These are phyloP conservation scores for Melastoma candidum DNA, from an alignment of 441 rosid species.

Conservation along the genomic window DNA sequence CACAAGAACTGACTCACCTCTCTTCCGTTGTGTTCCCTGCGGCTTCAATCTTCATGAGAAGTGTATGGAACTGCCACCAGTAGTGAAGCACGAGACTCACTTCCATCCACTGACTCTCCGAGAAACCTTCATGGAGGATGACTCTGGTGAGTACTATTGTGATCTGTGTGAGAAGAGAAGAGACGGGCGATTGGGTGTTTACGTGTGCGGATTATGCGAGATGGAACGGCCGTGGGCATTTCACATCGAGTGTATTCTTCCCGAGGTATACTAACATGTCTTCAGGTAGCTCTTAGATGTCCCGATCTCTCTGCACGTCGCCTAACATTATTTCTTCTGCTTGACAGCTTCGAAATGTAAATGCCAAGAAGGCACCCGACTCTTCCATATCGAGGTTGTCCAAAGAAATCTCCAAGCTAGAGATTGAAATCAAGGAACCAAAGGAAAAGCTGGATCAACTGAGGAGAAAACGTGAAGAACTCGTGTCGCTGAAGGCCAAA, in stretches of 20 bases:
- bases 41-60: background rate
- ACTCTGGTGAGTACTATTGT: background rate
- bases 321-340: too few species aligned
- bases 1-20: background rate
- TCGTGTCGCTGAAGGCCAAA: too few species aligned
- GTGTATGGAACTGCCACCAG: background rate
- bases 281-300: too few species aligned
- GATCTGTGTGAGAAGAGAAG: conserved; percentile 1
- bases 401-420: too few species aligned
- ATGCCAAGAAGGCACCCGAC: too few species aligned
- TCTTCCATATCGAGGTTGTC: too few species aligned
- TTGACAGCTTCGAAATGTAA: too few species aligned
- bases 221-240: background rate
- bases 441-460: too few species aligned
- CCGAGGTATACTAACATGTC: background rate
- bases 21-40: background rate
- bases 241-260: background rate
- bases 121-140: background rate
- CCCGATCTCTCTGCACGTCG: too few species aligned
- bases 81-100: background rate
- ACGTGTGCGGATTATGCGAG: background rate
- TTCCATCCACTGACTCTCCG: background rate
- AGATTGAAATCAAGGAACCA: too few species aligned
- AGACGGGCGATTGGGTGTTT: background rate
- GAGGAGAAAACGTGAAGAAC: too few species aligned